Evolutionary conservation across 2,329 filamentous ascomycete species (phyloP), one percentile per base, ranked within the genome.

Genomic region (Biscogniauxia marginata): DNA sequence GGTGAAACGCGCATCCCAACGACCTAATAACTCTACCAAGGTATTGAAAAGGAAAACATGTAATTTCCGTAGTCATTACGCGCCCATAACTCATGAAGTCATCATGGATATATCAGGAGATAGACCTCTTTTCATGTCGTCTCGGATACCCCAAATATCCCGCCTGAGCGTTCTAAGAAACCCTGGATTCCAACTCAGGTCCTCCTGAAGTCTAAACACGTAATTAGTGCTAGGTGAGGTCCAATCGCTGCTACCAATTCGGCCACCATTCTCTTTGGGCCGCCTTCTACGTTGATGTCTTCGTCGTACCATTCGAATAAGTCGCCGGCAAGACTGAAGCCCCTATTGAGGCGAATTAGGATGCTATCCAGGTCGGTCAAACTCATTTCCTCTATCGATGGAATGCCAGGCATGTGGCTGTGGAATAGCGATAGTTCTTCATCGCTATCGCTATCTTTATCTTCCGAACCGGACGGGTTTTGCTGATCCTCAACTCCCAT

Each of bases 241-340:
- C 89, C 89, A 46, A 91, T 71, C 9, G 83, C 82, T 3, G 88
- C 86, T 3, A 86, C 82, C 50, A 91, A 68, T 65, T 91, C 87
- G 1, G 84, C 87, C 56, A 92, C 79, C 34, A 80, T 77, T 0
- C 83, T 80, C 67, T 87, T 89, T 30, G 89, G 70, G 1, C 78
- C 78, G 4, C 73, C 71, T 18, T 75, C 70, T 49, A 85, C 76
- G 11, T 72, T 68, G 2, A 88, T 71, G 30, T 74, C 72, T 48
- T 81, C 77, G 1, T 73, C 67, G 0, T 84, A 75, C 88, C 89
- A 92, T 54, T 75, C 70, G 56, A 79, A 79, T 30, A 78, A 66
- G 48, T 76, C 73, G 13, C 60, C 62, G 7, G 69, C 67, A 19
- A 58, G 46, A 50, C 61, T 62, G 21, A 59, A 63, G 2, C 63